phyloP scores from a whole-genome alignment of 768 basidiomycete genomes.

The Aureoboletus auriporus region DNA sequence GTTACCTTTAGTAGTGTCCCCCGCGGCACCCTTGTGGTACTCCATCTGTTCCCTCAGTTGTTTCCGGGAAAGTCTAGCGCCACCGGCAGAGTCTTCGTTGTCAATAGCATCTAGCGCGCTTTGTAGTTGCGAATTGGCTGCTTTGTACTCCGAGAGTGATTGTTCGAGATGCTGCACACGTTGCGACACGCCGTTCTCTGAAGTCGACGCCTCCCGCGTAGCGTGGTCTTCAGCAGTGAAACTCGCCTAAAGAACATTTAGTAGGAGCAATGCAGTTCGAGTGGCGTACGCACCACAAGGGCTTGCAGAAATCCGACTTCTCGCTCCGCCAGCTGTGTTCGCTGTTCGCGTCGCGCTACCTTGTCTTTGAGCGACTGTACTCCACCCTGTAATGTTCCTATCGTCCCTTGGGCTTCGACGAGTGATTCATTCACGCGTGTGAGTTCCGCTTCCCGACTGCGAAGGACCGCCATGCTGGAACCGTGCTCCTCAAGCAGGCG shows the following conservation, averaged over 20 bases:
- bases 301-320: conserved; percentile 68
- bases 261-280: background rate
- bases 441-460: conserved; percentile 51
- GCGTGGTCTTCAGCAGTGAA: conserved; percentile 55
- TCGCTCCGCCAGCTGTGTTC: conserved; percentile 44
- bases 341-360: conserved; percentile 35
- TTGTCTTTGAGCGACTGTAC: conserved; percentile 38
- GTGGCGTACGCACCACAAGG: conserved; percentile 50
- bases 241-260: conserved; percentile 44
- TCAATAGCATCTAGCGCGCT: conserved; percentile 45
- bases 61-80: conserved; percentile 26
- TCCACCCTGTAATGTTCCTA: conserved; percentile 34
- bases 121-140: conserved; percentile 41
- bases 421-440: conserved; percentile 35
- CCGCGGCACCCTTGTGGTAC: conserved; percentile 34
- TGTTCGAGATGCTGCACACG: conserved; percentile 53
- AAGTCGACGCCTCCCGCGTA: conserved; percentile 25
- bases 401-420: conserved; percentile 32
- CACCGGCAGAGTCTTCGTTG: conserved; percentile 26
- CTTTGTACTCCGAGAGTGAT: conserved; percentile 53
- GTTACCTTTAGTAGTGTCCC: conserved; percentile 40
- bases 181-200: conserved; percentile 34
- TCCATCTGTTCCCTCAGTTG: conserved; percentile 40
- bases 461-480: conserved; percentile 48
- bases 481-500: conserved; percentile 67